Evolutionary conservation across 2,329 filamentous ascomycete genomes (phyloP).

Genomic region (Aspergillus pseudoglaucus): DNA sequence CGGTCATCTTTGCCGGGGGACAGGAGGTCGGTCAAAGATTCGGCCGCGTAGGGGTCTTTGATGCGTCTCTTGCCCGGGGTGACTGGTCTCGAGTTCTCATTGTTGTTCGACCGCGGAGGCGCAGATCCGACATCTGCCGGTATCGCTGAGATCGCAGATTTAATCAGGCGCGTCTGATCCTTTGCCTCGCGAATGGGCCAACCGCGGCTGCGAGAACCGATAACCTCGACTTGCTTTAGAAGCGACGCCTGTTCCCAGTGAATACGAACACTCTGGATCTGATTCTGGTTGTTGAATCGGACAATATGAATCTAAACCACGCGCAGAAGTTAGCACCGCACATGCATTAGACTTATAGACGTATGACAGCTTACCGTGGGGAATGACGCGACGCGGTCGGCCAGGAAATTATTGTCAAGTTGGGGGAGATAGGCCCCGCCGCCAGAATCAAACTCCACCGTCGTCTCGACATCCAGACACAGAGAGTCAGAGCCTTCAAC

Average conservation of each 20-base stretch:
- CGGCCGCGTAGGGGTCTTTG: slow-evolving; percentile 38
- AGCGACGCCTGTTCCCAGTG: slow-evolving; percentile 94
- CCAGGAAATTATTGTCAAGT: slow-evolving; percentile 89
- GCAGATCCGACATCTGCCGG: slow-evolving; percentile 9
- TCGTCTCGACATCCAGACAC: slow-evolving; percentile 73
- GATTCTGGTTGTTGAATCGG: slow-evolving; percentile 66
- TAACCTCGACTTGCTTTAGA: slow-evolving; percentile 87
- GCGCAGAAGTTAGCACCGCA: background rate
- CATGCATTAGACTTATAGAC: too few relatives aligned
- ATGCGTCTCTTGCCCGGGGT: slow-evolving; percentile 38
- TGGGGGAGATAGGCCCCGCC: slow-evolving; percentile 83
- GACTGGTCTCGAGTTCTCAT: slow-evolving; percentile 5
- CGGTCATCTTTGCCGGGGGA: slow-evolving; percentile 48
- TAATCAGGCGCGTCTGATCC: slow-evolving; percentile 75
- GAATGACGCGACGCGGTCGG: slow-evolving; percentile 71
- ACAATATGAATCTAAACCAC: slow-evolving; percentile 72
- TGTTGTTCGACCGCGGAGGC: slow-evolving; percentile 11
- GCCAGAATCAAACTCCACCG: slow-evolving; percentile 70
- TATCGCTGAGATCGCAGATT: slow-evolving; percentile 39
- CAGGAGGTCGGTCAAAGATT: slow-evolving; percentile 64
- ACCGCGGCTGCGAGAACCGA: slow-evolving; percentile 80
- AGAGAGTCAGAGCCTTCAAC: slow-evolving; percentile 66
- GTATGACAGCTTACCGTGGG: slow-evolving; percentile 62
- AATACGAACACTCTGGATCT: slow-evolving; percentile 80
- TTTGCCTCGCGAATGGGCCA: slow-evolving; percentile 89